Percentiles rank a stretch among this genome's conserved stretches.
Conservation (phyloP, 2,329 filamentous ascomycete genomes). For the Penicillium sp. region DNA sequence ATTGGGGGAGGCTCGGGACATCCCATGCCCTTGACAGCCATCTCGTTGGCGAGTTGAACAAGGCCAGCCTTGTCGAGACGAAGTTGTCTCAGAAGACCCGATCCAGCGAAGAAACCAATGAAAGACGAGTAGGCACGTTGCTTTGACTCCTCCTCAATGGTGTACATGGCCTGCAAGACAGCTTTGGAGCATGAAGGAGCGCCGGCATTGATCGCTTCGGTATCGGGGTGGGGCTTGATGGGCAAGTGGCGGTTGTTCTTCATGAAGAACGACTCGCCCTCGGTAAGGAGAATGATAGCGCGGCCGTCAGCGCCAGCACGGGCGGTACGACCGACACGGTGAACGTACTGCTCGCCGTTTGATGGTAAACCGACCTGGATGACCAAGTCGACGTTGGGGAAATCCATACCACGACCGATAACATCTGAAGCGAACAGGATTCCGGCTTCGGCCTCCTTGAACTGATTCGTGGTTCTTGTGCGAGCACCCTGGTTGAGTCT, state of each 20-base stretch:
- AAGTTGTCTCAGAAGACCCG: constrained; percentile 33
- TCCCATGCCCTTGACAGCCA: constrained; percentile 39
- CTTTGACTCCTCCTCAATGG: constrained; percentile 34
- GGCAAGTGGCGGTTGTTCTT: constrained; percentile 50
- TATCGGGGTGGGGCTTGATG: constrained; percentile 50
- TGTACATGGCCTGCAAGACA: constrained; percentile 32
- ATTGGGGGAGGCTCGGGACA: constrained; percentile 40
- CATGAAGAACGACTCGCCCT: constrained; percentile 55
- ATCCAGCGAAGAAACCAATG: constrained; percentile 39
- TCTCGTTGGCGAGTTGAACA: constrained; percentile 39
- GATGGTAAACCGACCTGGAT: constrained; percentile 53
- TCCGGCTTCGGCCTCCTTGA: constrained; percentile 41
- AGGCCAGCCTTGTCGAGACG: constrained; percentile 36
- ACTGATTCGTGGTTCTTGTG: constrained; percentile 55
- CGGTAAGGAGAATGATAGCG: constrained; percentile 54
- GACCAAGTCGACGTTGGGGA: constrained; percentile 52
- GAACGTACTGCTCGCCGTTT: constrained; percentile 53
- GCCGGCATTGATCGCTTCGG: constrained; percentile 39
- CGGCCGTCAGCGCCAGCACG: constrained; percentile 56
- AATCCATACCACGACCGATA: constrained; percentile 53
- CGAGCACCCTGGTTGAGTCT: constrained; percentile 68
- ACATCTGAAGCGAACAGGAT: constrained; percentile 53
- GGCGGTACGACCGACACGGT: constrained; percentile 62
- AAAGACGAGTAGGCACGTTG: constrained; percentile 40
- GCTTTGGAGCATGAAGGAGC: constrained; percentile 34